Evolutionary conservation across 75 land plant genomes (phyloP), one percentile per base, ranked within the genome.

Genomic region (Ceratopteris richardii): DNA sequence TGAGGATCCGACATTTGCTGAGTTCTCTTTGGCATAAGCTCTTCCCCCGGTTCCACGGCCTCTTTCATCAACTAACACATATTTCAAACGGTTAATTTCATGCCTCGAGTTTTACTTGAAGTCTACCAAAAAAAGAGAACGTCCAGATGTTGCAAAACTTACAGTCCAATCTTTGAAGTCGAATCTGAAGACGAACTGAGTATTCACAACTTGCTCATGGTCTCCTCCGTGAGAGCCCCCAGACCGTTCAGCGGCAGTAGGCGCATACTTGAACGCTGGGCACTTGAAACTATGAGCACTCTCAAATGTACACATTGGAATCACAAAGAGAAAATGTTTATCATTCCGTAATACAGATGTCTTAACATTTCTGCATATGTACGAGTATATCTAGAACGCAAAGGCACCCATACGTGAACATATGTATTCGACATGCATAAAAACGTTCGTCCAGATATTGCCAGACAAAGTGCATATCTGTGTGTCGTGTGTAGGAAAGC

Each of bases 211-310:
- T 21, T 87, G 70, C 12, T 78, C 74, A 19, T 69, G 54, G 29
- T 44, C 30, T 4, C 70, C 41, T 6, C 51, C 18, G 6, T 48
- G 19, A 18, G 18, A 23, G 7, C 29, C 25, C 23, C 19, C 37
- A 14, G 30, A 55, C 24, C 70, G 51, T 24, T 64, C 65, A 51
- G 24, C 40, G 0, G 79, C 71, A 58, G 64, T 66, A 36, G 96
- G 92, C 50, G 91, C 91, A 73, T 90, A 83, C 61, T 63, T 75
- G 41, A 87, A 87, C n/a, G 63, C 95, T 88, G 80, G 46, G n/a
- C n/a, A n/a, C n/a, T n/a, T n/a, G n/a, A n/a, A n/a, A n/a, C n/a
- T n/a, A n/a, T n/a, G n/a, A n/a, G n/a, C n/a, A n/a, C n/a, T n/a
- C n/a, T n/a, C n/a, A n/a, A n/a, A n/a, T n/a, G n/a, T n/a, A n/a